These are phyloP conservation scores for Dryadomyces sulphureus DNA, from an alignment of 2,329 filamentous ascomycete species.

Conservation along the genomic window DNA sequence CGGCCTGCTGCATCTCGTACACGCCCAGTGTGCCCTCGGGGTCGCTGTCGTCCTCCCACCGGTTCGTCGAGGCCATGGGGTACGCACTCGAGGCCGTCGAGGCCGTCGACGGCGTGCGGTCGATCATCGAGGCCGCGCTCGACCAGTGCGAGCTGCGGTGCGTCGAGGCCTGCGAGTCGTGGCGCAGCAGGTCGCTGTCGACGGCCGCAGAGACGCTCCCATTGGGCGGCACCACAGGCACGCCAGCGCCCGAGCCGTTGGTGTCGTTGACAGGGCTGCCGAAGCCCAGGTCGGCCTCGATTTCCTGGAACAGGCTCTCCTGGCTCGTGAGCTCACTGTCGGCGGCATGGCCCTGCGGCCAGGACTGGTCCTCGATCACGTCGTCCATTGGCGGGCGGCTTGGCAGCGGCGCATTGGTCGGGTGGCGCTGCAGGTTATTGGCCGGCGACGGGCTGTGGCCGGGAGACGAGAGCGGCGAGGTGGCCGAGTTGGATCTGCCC, in stretches of 20 bases:
- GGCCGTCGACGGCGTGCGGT: slow-evolving; percentile 12
- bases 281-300: slow-evolving; percentile 36
- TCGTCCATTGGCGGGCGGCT: slow-evolving; percentile 31
- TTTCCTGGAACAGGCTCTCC: slow-evolving; percentile 42
- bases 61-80: slow-evolving; percentile 14
- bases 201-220: neutral
- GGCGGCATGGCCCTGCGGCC: slow-evolving; percentile 20
- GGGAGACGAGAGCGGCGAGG: slow-evolving; percentile 31
- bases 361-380: slow-evolving; percentile 26
- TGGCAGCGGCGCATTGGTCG: slow-evolving; percentile 45
- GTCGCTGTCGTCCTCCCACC: slow-evolving; percentile 56
- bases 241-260: slow-evolving; percentile 25
- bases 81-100: slow-evolving; percentile 4
- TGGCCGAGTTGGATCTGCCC: slow-evolving; percentile 34
- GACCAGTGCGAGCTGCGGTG: slow-evolving; percentile 20
- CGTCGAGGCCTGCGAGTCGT: slow-evolving; percentile 34
- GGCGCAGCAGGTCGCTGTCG: slow-evolving; percentile 4
- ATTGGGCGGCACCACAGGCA: neutral
- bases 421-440: slow-evolving; percentile 39
- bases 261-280: slow-evolving; percentile 32
- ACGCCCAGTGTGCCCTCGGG: slow-evolving; percentile 75
- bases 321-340: slow-evolving; percentile 26
- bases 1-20: slow-evolving; percentile 70
- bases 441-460: slow-evolving; percentile 25
- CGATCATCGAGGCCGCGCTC: slow-evolving; percentile 25